Conservation (phyloP, 148 eudicot genomes). For the Beta vulgaris region DNA sequence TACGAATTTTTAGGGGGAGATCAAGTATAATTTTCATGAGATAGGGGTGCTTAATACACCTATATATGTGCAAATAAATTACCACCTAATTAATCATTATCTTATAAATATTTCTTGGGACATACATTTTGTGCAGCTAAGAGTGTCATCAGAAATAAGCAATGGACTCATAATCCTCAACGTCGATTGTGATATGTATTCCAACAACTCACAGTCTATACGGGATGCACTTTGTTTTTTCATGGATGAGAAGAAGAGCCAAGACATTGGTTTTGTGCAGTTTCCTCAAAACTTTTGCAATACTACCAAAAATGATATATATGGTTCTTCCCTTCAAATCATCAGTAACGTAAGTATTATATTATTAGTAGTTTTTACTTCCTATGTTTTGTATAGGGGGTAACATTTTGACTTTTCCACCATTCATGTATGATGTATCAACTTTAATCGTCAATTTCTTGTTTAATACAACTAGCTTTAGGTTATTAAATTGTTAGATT, state of each 20-base stretch:
- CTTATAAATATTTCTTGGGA: not conserved
- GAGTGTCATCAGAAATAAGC: slow-evolving; percentile 81
- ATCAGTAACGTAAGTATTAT: slow-evolving; percentile 41
- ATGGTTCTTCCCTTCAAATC: slow-evolving; percentile 39
- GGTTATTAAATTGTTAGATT: too few species aligned
- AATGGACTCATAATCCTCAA: slow-evolving; percentile 63
- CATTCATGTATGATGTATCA: too few species aligned
- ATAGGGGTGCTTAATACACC: too few species aligned
- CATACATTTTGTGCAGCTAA: slow-evolving; percentile 44
- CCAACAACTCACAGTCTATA: slow-evolving; percentile 53
- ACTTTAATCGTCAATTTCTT: too few species aligned
- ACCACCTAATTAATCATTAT: not conserved
- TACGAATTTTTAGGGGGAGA: too few species aligned
- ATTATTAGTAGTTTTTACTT: too few species aligned
- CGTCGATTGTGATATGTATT: slow-evolving; percentile 89
- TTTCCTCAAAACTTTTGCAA: slow-evolving; percentile 65
- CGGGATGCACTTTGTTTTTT: slow-evolving; percentile 78
- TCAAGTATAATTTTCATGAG: too few species aligned
- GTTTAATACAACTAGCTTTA: too few species aligned
- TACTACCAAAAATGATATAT: slow-evolving; percentile 56
- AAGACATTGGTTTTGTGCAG: slow-evolving; percentile 71
- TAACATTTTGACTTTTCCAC: too few species aligned
- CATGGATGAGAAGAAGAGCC: slow-evolving; percentile 70
- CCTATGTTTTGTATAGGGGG: too few species aligned
- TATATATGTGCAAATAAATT: too few species aligned